phyloP scores from a whole-genome alignment of 1,284 basidiomycete genomes.

The Chiua sp. region DNA sequence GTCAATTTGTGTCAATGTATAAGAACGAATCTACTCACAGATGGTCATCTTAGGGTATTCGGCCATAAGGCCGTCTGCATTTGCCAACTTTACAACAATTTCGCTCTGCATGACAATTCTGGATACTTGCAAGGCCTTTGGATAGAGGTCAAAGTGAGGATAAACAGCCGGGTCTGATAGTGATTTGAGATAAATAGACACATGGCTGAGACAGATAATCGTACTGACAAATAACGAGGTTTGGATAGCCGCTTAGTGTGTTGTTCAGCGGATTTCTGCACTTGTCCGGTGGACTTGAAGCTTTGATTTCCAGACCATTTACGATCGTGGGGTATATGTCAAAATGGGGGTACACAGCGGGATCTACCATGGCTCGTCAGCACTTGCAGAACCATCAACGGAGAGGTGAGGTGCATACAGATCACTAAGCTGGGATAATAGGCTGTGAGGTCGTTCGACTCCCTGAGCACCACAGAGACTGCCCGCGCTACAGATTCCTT shows the following conservation, averaged over 20 bases:
- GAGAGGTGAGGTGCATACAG: constrained; percentile 20
- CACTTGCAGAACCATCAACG: neutral
- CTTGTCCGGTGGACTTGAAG: neutral
- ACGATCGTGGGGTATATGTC: constrained; percentile 46
- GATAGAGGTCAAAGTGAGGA: constrained; percentile 37
- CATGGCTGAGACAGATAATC: neutral
- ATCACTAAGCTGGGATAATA: constrained; percentile 28
- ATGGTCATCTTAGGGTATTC: constrained; percentile 42
- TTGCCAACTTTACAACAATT: constrained; percentile 6
- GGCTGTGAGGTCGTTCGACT: neutral
- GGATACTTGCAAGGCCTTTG: constrained; percentile 16
- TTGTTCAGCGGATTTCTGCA: neutral
- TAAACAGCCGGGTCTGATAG: constrained; percentile 34
- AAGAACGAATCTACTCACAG: constrained; percentile 33
- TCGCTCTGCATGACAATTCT: neutral
- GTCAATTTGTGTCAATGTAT: constrained; percentile 11
- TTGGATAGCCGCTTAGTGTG: constrained; percentile 20
- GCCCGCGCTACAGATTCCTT: constrained; percentile 6
- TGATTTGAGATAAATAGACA: neutral
- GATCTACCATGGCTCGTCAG: constrained; percentile 39
- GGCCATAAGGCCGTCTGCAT: constrained; percentile 5
- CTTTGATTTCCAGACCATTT: neutral
- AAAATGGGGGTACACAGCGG: constrained; percentile 50
- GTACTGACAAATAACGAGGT: constrained; percentile 30
- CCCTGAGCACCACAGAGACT: constrained; percentile 3